Base-by-base conservation (phyloP, 148 eudicot genomes). In the Selenicereus undatus region DNA sequence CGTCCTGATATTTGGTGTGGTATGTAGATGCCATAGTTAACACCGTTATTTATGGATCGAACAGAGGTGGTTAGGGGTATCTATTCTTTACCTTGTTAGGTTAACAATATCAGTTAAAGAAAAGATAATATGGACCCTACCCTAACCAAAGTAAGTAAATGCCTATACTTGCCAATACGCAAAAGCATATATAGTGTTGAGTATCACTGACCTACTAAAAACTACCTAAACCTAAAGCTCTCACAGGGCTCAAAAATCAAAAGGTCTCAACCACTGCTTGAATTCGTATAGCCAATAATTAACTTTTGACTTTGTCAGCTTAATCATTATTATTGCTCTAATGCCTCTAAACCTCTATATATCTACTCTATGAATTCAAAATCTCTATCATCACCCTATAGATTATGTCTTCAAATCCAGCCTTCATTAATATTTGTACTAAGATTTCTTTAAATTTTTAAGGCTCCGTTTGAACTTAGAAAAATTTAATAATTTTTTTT, bases 11-110 rank as follows among this genome's bases (percentile, higher is more conserved):
- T 32, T 32, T 32, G 32, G 32, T 7, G 50, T 45, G 9, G 50
- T 45, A 45, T 45, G 50, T 45, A 4, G 50, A 45, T 45, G 50
- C 50, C 50, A 45, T 45, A 45, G 50, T 7, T 45, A 10, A 54
- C 60, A 24, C 60, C 79, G 36, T 79, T 13, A 75, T 35, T 79
- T 73, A 78, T 32, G 85, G 85, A 75, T 76, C 79, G 20, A 79
- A 83, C 51, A 75, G n/a, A 32, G 82, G 76, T 4, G 65, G 70
- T 14, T 30, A 60, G 43, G 43, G 43, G 43, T 54, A 9, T 5
- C 2, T 45, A 11, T 50, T 56, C n/a, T 51, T 26, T n/a, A 32
- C 73, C 79, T 66, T 51, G 62, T 4, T 42, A 48, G 62, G 68
- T 42, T 51, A 76, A 45, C 16, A 58, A 82, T 16, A 78, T 51